Conservation (phyloP, 441 rosid genomes). For the Adansonia rubrostipa region DNA sequence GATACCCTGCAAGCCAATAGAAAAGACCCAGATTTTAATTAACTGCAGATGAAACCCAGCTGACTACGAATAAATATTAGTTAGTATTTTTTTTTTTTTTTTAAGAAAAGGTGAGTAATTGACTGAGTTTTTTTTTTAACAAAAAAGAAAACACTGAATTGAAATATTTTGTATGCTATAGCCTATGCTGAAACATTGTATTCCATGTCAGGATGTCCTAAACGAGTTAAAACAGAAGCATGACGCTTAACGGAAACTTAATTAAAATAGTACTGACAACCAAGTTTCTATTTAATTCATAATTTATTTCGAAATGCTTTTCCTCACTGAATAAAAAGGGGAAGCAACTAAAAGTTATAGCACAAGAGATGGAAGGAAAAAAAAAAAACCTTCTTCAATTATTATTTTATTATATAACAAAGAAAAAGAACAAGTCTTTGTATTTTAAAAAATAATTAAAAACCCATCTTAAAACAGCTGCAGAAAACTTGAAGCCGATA, state of each 20-base stretch:
- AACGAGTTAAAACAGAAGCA: not conserved
- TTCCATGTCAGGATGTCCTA: not conserved
- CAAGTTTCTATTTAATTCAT: conserved; percentile 11
- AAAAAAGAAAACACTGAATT: not conserved
- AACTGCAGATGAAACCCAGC: conserved; percentile 11
- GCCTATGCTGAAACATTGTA: not conserved
- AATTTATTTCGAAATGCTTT: conserved; percentile 9
- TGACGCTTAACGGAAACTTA: not conserved
- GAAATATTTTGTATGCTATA: not conserved
- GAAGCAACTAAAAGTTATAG: not conserved
- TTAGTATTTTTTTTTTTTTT: not conserved
- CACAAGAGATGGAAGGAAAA: not conserved
- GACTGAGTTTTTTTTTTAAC: not conserved
- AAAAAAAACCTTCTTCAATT: not conserved
- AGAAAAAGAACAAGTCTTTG: not conserved
- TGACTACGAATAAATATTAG: conserved; percentile 16
- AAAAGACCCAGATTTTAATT: conserved; percentile 14
- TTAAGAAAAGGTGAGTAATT: not conserved
- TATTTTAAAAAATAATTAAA: not conserved
- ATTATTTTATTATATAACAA: not conserved
- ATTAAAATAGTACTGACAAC: not conserved
- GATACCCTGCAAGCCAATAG: conserved; percentile 19
- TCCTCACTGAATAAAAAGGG: not conserved
- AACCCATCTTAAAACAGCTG: not conserved
- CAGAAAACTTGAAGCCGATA: no score